Evolutionary conservation across 2,329 filamentous ascomycete species (phyloP).

Genomic region (Pseudopithomyces chartarum): DNA sequence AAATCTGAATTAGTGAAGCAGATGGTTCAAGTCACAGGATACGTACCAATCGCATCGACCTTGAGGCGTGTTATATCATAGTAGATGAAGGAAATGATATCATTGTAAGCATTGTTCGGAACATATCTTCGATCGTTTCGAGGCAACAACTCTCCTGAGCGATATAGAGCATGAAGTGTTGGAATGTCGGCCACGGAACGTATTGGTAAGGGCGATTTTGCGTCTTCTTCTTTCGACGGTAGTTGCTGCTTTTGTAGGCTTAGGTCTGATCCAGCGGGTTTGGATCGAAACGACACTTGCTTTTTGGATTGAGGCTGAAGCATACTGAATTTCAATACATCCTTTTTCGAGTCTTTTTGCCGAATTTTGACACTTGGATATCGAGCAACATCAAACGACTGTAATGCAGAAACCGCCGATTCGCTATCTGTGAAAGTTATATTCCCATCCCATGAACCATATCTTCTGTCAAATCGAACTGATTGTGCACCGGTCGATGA

Average conservation of each 20-base stretch:
- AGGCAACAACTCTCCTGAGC: slow-evolving; percentile 27
- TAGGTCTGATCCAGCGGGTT: background rate
- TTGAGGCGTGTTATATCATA: slow-evolving; percentile 38
- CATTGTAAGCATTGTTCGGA: slow-evolving; percentile 37
- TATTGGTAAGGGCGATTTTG: slow-evolving; percentile 7
- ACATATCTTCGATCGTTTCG: slow-evolving; percentile 30
- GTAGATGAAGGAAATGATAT: slow-evolving; percentile 33
- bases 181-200: slow-evolving; percentile 28
- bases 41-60: slow-evolving; percentile 36
- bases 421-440: slow-evolving; percentile 21
- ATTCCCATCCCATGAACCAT: slow-evolving; percentile 27
- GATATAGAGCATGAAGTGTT: slow-evolving; percentile 33
- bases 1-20: background rate
- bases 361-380: slow-evolving; percentile 24
- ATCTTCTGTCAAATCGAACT: slow-evolving; percentile 26
- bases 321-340: slow-evolving; percentile 25
- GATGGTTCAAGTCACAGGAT: background rate
- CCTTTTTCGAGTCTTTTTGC: slow-evolving; percentile 14
- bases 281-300: background rate
- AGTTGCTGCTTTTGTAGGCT: slow-evolving; percentile 10
- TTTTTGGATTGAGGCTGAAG: slow-evolving; percentile 2
- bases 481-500: slow-evolving; percentile 23
- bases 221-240: slow-evolving; percentile 10
- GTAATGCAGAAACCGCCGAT: slow-evolving; percentile 19
- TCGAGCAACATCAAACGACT: slow-evolving; percentile 17